Percentiles rank a stretch among this genome's conserved stretches.
These are phyloP conservation scores for Zygosaccharomyces pseudobailii DNA, from an alignment of 1,139 yeast genomes.

Conservation along the genomic window DNA sequence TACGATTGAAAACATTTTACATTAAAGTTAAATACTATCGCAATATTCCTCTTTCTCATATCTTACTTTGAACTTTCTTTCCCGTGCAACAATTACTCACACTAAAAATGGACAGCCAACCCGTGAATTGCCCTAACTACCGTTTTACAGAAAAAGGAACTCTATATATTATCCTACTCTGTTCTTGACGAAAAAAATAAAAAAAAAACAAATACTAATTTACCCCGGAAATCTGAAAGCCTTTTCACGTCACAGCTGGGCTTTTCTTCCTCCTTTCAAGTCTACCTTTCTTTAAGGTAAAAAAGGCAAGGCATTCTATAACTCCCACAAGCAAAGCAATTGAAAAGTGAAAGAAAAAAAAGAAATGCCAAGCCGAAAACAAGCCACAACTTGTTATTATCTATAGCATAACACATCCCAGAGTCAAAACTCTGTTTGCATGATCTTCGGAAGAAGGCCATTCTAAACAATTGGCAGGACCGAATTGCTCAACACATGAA, in stretches of 20 bases:
- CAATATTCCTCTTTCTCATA: too few species aligned
- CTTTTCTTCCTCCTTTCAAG: too few species aligned
- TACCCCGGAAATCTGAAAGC: background rate
- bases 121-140: background rate
- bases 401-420: slow-evolving; percentile 12
- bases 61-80: too few species aligned
- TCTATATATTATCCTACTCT: slow-evolving; percentile 1
- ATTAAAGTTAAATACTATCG: too few species aligned
- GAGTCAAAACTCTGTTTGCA: slow-evolving; percentile 11
- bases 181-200: background rate
- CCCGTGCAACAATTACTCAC: too few species aligned
- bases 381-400: background rate
- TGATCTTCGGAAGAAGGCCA: slow-evolving; percentile 11
- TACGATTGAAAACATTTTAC: too few species aligned
- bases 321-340: slow-evolving; percentile 1
- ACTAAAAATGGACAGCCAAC: background rate
- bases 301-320: background rate
- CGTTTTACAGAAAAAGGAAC: background rate
- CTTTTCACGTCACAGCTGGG: too few species aligned
- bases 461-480: slow-evolving; percentile 6
- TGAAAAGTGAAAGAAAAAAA: background rate
- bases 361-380: background rate
- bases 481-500: slow-evolving; percentile 7
- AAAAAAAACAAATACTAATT: background rate
- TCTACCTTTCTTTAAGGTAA: too few species aligned